Percentiles rank a stretch among this genome's conserved stretches.
These are phyloP conservation scores for Botrytis cinerea DNA, from an alignment of 2,329 filamentous ascomycete genomes.

Conservation along the genomic window DNA sequence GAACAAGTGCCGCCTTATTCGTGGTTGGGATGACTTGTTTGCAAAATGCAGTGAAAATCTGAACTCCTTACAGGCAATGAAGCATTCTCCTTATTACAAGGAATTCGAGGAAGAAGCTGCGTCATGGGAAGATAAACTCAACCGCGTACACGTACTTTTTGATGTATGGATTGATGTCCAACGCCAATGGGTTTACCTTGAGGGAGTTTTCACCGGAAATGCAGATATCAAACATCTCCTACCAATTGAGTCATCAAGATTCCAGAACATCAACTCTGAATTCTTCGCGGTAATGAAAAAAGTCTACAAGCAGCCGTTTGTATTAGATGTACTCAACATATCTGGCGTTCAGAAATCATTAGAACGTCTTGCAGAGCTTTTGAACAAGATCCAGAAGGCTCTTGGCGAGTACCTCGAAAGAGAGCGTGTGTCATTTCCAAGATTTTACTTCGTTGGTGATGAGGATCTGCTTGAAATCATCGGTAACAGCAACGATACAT, in stretches of 20 bases:
- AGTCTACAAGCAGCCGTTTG: conserved; percentile 92
- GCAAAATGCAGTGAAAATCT: conserved; percentile 98
- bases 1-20: conserved; percentile 95
- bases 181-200: conserved; percentile 98
- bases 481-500: conserved; percentile 96
- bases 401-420: conserved; percentile 98
- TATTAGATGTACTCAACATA: conserved; percentile 94
- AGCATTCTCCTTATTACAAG: conserved; percentile 98
- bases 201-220: conserved; percentile 98
- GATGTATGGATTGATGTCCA: conserved; percentile 99
- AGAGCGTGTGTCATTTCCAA: conserved; percentile 93
- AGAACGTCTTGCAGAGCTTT: conserved; percentile 90
- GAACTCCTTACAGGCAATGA: conserved; percentile 97
- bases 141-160: conserved; percentile 94
- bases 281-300: conserved; percentile 99
- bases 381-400: conserved; percentile 99
- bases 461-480: conserved; percentile 99
- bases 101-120: conserved; percentile 98
- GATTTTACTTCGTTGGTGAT: conserved; percentile 99
- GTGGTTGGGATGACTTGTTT: conserved; percentile 97
- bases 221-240: conserved; percentile 98
- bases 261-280: conserved; percentile 99
- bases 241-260: conserved; percentile 92
- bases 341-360: conserved; percentile 94
- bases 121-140: conserved; percentile 96